phyloP scores from a whole-genome alignment of 192 early-diverging fungal species.

The Gaertneriomyces semiglobifer region DNA sequence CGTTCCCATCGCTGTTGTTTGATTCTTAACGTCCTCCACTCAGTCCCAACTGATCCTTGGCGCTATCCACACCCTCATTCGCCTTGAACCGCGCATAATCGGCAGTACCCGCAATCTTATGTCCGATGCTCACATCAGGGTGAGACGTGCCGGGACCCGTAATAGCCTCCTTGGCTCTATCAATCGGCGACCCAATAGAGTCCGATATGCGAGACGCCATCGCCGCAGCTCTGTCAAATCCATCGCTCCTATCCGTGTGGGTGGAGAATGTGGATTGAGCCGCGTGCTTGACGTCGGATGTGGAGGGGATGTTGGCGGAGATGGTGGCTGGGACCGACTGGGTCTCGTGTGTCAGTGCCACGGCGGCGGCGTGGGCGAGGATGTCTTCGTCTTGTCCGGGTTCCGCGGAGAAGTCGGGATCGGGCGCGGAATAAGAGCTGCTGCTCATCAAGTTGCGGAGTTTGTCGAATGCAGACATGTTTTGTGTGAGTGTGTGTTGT shows the following conservation, averaged over 20 bases:
- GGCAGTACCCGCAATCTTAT: not conserved
- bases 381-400: conserved; percentile 1
- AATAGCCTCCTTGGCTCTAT: no score
- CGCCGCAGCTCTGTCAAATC: no score
- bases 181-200: no score
- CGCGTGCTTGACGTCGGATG: not conserved
- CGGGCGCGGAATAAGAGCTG: no score
- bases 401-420: not conserved
- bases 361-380: not conserved
- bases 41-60: not conserved
- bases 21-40: not conserved
- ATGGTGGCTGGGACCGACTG: not conserved
- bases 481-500: no score
- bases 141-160: no score
- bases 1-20: not conserved
- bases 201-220: no score
- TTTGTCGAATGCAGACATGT: no score
- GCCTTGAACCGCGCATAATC: conserved; percentile 2
- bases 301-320: not conserved
- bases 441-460: no score
- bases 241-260: no score
- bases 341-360: not conserved
- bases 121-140: not conserved
- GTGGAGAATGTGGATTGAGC: no score
- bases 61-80: not conserved